These are phyloP conservation scores for Paecilomyces fulvus DNA, from an alignment of 2,329 filamentous ascomycete species.

Conservation along the genomic window DNA sequence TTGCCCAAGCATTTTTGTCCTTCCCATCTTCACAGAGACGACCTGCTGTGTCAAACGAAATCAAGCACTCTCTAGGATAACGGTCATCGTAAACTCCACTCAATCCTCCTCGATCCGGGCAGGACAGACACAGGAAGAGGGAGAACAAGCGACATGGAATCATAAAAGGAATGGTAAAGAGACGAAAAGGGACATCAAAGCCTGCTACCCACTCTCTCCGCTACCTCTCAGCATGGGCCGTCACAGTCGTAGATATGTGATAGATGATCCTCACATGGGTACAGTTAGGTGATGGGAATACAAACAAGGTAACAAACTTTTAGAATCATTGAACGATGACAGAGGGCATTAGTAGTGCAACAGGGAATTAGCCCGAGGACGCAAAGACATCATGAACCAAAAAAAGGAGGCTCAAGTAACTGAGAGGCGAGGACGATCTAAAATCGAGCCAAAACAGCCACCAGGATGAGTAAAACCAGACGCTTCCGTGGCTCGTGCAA, in stretches of 20 bases:
- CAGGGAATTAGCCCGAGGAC: constrained; percentile 19
- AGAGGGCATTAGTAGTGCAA: constrained; percentile 25
- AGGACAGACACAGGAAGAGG: constrained; percentile 13
- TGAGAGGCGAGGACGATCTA: constrained; percentile 8
- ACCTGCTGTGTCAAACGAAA: constrained; percentile 17
- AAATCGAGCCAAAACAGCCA: constrained; percentile 16
- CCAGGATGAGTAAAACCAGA: constrained; percentile 17
- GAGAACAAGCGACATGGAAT: constrained; percentile 9
- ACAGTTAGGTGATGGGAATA: constrained; percentile 17
- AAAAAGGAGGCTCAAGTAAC: constrained; percentile 10
- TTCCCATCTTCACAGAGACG: constrained; percentile 11
- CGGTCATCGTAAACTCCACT: constrained; percentile 19
- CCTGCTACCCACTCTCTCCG: constrained; percentile 11
- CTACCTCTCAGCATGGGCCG: constrained; percentile 21
- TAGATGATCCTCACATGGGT: constrained; percentile 24
- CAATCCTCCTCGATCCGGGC: constrained; percentile 15
- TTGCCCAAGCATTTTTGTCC: neutral
- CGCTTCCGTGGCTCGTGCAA: neutral
- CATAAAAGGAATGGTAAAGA: constrained; percentile 6
- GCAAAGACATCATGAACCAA: constrained; percentile 21
- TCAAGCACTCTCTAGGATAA: constrained; percentile 15
- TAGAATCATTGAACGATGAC: constrained; percentile 27
- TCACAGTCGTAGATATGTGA: constrained; percentile 27
- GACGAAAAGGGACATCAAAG: constrained; percentile 6
- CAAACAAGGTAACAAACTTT: constrained; percentile 21